These are phyloP conservation scores for Xanthoparmelia taractica DNA, from an alignment of 495 filamentous ascomycete genomes.

Conservation along the genomic window DNA sequence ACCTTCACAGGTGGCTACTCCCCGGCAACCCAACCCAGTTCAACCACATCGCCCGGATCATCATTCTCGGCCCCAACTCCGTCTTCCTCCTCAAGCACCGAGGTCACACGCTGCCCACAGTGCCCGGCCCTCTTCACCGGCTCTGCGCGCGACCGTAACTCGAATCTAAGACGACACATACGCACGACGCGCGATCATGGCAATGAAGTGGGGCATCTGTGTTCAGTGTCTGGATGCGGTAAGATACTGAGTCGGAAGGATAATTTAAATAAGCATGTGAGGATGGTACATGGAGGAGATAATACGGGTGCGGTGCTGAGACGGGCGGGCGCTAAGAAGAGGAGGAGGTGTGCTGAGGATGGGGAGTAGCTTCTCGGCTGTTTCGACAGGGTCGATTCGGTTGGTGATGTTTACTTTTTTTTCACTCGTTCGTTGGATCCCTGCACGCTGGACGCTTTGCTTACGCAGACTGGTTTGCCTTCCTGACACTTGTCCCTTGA, in stretches of 20 bases:
- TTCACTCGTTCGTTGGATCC: not conserved
- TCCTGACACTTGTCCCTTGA: not conserved
- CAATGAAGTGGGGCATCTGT: not conserved
- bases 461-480: not conserved
- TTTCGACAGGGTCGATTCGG: not conserved
- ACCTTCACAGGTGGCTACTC: not conserved
- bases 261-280: slow-evolving; percentile 14
- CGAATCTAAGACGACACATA: slow-evolving; percentile 15
- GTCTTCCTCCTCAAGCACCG: not conserved
- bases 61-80: slow-evolving; percentile 3
- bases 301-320: not conserved
- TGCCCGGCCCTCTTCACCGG: slow-evolving; percentile 13
- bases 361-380: not conserved
- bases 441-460: not conserved
- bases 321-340: not conserved
- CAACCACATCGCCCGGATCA: not conserved
- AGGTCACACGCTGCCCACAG: not conserved
- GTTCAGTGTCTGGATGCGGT: slow-evolving; percentile 1
- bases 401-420: not conserved
- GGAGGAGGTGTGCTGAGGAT: not conserved
- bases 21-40: not conserved
- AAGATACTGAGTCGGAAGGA: slow-evolving; percentile 7
- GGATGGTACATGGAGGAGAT: not conserved
- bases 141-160: not conserved
- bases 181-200: not conserved